phyloP scores from a whole-genome alignment of 2,329 filamentous ascomycete species.

The Pseudogymnoascus sp. region DNA sequence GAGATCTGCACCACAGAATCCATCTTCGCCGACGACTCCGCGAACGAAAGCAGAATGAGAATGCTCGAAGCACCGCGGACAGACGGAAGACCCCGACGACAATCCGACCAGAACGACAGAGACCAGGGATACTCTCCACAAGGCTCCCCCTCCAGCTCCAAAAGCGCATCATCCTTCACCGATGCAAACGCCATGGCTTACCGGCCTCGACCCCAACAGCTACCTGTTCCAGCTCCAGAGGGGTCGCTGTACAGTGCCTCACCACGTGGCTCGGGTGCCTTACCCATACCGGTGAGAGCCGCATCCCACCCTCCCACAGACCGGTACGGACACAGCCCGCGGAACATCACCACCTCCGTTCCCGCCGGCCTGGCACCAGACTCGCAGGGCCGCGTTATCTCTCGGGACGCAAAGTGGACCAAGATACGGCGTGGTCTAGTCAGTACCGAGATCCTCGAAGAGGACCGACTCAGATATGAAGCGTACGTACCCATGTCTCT shows the following conservation, averaged over 20 bases:
- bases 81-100: not conserved
- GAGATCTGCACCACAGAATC: slow-evolving; percentile 9
- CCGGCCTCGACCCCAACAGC: not conserved
- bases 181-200: not conserved
- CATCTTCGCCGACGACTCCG: slow-evolving; percentile 8
- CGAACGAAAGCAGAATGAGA: slow-evolving; percentile 2
- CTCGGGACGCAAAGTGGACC: slow-evolving; percentile 50
- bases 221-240: not conserved
- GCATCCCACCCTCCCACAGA: not conserved
- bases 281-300: not conserved
- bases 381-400: slow-evolving; percentile 46
- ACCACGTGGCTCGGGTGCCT: slow-evolving; percentile 1
- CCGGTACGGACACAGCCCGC: not conserved
- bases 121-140: not conserved
- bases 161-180: not conserved
- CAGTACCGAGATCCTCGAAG: slow-evolving; percentile 48
- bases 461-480: slow-evolving; percentile 50
- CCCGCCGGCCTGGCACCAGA: slow-evolving; percentile 41
- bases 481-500: slow-evolving; percentile 28
- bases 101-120: not conserved
- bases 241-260: not conserved
- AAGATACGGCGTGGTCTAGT: slow-evolving; percentile 46
- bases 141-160: not conserved
- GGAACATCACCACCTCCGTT: not conserved
- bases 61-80: not conserved